These are phyloP conservation scores for Aquilaria yunnanensis DNA, from an alignment of 345 rosid genomes.

Conservation along the genomic window DNA sequence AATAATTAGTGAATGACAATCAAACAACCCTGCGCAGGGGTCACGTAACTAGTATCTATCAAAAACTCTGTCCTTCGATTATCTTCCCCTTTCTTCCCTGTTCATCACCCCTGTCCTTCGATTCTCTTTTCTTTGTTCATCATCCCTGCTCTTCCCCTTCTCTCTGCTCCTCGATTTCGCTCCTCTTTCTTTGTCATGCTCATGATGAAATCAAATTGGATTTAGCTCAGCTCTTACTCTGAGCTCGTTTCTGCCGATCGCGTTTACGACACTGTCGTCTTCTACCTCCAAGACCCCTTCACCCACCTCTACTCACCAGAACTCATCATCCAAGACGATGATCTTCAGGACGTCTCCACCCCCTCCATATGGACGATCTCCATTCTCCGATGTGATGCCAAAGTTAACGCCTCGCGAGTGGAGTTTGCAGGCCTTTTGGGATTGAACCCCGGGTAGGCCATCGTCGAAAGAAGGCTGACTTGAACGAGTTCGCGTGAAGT, in stretches of 20 bases:
- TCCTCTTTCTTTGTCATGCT: too few species aligned
- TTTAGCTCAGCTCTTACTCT: slow-evolving; percentile 67
- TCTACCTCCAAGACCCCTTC: slow-evolving; percentile 53
- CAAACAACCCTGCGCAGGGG: too few species aligned
- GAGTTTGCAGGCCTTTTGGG: slow-evolving; percentile 22
- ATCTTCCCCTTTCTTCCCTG: too few species aligned
- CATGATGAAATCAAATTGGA: slow-evolving; percentile 11
- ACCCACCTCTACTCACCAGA: slow-evolving; percentile 65
- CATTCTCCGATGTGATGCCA: slow-evolving; percentile 45
- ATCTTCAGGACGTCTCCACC: slow-evolving; percentile 32
- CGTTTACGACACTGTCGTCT: slow-evolving; percentile 62
- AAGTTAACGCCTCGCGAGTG: slow-evolving; percentile 41
- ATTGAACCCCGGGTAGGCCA: slow-evolving; percentile 13
- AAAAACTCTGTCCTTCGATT: too few species aligned
- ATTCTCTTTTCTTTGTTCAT: too few species aligned
- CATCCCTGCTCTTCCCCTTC: too few species aligned
- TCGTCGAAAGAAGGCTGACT: slow-evolving; percentile 35
- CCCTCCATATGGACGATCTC: slow-evolving; percentile 58
- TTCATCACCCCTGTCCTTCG: too few species aligned
- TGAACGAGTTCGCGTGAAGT: slow-evolving; percentile 38
- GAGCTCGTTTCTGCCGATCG: slow-evolving; percentile 61
- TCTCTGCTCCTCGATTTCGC: too few species aligned
- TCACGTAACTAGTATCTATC: too few species aligned
- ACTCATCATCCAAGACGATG: slow-evolving; percentile 38
- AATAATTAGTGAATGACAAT: too few species aligned